phyloP scores from a whole-genome alignment of 805 yeast genomes.

The Starmerella kuoi region DNA sequence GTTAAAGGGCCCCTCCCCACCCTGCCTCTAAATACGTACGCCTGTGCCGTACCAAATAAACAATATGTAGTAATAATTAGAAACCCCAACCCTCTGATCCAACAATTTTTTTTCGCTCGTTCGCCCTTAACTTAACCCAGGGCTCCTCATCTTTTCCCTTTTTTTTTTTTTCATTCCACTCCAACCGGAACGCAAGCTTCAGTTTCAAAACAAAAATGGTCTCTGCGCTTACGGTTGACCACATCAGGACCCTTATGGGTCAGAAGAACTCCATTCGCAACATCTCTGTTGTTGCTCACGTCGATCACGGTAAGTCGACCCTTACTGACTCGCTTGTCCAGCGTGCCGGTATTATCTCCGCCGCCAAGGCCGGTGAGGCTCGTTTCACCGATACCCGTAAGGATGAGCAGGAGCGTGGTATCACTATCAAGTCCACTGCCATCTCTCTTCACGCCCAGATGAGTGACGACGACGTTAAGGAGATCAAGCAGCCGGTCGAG shows the following conservation, averaged over 20 bases:
- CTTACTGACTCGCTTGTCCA: constrained; percentile 98
- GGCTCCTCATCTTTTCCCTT: no score
- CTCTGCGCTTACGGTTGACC: constrained; percentile 35
- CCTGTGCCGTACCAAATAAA: no score
- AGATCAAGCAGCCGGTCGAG: constrained; percentile 77
- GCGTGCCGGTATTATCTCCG: constrained; percentile 98
- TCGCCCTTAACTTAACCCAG: no score
- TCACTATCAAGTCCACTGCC: constrained; percentile 97
- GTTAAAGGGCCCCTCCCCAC: no score
- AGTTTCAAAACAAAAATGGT: no score
- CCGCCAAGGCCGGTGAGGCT: constrained; percentile 99
- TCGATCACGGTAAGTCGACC: constrained; percentile 99
- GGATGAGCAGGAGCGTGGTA: constrained; percentile 99
- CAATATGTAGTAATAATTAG: no score
- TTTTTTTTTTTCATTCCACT: no score
- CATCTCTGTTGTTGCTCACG: constrained; percentile 99
- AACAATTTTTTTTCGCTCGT: no score
- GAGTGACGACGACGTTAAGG: constrained; percentile 72
- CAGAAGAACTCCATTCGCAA: constrained; percentile 98
- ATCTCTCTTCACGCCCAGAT: constrained; percentile 88
- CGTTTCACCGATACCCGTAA: constrained; percentile 99
- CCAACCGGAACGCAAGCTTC: no score
- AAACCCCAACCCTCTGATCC: no score
- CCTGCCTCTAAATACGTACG: no score
- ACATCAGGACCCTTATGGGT: constrained; percentile 99